A percentile compares a stretch with the other conserved stretches of the same genome.
Conservation (phyloP, 257 asterid species). For the Nicotiana undulata region DNA sequence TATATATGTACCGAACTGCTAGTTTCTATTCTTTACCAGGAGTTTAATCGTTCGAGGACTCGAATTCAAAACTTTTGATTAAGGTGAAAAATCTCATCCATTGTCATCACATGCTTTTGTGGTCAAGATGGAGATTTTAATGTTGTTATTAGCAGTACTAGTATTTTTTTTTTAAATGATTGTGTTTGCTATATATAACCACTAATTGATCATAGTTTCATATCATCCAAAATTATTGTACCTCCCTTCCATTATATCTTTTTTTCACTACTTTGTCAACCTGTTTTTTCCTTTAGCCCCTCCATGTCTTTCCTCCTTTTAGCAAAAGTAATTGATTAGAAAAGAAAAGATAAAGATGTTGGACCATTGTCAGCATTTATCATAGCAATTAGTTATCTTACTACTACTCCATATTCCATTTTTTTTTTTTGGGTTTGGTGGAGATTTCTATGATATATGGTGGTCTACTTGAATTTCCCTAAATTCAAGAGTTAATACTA, state of each 20-base stretch:
- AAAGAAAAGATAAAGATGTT: neutral
- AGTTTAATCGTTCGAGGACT: too few relatives aligned
- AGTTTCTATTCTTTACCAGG: too few relatives aligned
- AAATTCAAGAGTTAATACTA: neutral
- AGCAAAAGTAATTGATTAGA: conserved; percentile 1
- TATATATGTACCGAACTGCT: too few relatives aligned
- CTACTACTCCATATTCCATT: neutral
- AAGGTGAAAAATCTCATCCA: too few relatives aligned
- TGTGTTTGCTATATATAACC: neutral
- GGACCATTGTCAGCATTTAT: neutral
- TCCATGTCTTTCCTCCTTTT: neutral
- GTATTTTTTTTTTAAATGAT: neutral
- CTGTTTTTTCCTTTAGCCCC: conserved; percentile 13
- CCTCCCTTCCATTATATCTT: conserved; percentile 8
- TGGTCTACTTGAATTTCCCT: neutral
- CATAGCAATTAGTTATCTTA: neutral
- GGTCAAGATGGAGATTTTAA: neutral
- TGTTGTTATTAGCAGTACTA: neutral
- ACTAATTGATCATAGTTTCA: neutral
- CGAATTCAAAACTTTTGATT: too few relatives aligned
- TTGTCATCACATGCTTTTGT: too few relatives aligned
- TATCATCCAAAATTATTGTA: conserved; percentile 27
- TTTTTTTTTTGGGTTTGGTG: neutral
- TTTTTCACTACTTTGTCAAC: conserved; percentile 4
- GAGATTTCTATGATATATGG: neutral